phyloP scores from a whole-genome alignment of 2,329 filamentous ascomycete genomes.

The Clathrospora elynae region DNA sequence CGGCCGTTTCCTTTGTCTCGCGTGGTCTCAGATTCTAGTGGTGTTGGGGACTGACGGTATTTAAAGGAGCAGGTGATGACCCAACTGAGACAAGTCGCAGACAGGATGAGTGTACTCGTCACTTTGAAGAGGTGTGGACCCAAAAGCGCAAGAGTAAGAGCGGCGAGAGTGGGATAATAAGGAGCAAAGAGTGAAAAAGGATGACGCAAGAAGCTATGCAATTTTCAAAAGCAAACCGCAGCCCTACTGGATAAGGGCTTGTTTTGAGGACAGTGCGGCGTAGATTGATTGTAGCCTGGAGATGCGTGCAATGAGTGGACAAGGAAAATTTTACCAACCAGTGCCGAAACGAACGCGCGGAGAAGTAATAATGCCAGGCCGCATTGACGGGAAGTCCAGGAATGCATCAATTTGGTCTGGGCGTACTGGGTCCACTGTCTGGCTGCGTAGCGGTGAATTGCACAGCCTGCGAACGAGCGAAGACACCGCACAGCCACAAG shows the following conservation, averaged over 20 bases:
- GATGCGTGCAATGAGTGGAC: slow-evolving; percentile 31
- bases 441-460: slow-evolving; percentile 36
- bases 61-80: slow-evolving; percentile 29
- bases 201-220: slow-evolving; percentile 33
- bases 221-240: slow-evolving; percentile 26
- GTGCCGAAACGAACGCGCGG: slow-evolving; percentile 17
- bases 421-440: slow-evolving; percentile 28
- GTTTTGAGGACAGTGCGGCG: slow-evolving; percentile 37
- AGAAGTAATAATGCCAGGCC: slow-evolving; percentile 29
- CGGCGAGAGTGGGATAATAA: slow-evolving; percentile 25
- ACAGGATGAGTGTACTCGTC: slow-evolving; percentile 20
- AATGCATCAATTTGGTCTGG: slow-evolving; percentile 32
- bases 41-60: slow-evolving; percentile 16
- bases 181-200: slow-evolving; percentile 28
- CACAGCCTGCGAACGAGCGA: slow-evolving; percentile 38
- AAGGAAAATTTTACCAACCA: slow-evolving; percentile 20
- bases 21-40: not conserved
- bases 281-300: slow-evolving; percentile 44
- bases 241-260: slow-evolving; percentile 29
- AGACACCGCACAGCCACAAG: slow-evolving; percentile 26
- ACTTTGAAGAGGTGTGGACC: slow-evolving; percentile 20
- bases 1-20: not conserved
- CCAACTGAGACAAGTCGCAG: slow-evolving; percentile 35
- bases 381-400: slow-evolving; percentile 26
- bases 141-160: slow-evolving; percentile 33